phyloP scores from a whole-genome alignment of 306 rosid species.

The Cucurbita pepo region DNA sequence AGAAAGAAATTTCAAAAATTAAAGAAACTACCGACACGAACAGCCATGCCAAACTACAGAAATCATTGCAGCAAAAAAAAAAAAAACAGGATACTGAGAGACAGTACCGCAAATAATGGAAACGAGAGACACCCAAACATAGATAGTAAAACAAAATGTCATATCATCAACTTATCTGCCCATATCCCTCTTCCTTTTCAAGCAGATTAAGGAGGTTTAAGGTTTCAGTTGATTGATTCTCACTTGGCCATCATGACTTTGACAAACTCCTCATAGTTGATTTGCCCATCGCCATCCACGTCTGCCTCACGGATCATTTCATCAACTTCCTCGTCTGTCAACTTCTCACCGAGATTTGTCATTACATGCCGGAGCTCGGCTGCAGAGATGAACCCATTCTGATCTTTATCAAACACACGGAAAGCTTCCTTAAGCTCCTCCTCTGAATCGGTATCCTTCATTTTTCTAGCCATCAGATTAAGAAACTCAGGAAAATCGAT shows the following conservation, averaged over 20 bases:
- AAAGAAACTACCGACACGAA: background rate
- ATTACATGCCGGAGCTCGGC: slow-evolving; percentile 10
- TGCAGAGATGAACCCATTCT: slow-evolving; percentile 11
- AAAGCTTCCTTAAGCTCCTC: slow-evolving; percentile 13
- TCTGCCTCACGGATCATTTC: slow-evolving; percentile 12
- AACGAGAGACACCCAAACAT: slow-evolving; percentile 1
- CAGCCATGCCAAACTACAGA: background rate
- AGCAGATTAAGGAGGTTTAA: slow-evolving; percentile 5
- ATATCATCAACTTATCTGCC: slow-evolving; percentile 7
- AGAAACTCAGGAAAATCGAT: slow-evolving; percentile 7
- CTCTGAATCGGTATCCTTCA: slow-evolving; percentile 13
- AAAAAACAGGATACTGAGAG: slow-evolving; percentile 1
- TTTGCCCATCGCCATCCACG: slow-evolving; percentile 9
- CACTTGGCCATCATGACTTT: slow-evolving; percentile 16
- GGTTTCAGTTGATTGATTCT: slow-evolving; percentile 1
- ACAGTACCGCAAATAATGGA: slow-evolving; percentile 6
- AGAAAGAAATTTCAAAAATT: background rate
- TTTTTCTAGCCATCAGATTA: slow-evolving; percentile 7
- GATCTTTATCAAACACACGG: slow-evolving; percentile 10
- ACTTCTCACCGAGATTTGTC: slow-evolving; percentile 8
- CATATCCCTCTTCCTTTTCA: slow-evolving; percentile 3
- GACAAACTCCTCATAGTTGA: slow-evolving; percentile 12
- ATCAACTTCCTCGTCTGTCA: slow-evolving; percentile 7
- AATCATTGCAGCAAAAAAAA: background rate
- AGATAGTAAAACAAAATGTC: background rate